Base-by-base conservation (phyloP, 257 asterid species). In the Solanum clarkiae region DNA sequence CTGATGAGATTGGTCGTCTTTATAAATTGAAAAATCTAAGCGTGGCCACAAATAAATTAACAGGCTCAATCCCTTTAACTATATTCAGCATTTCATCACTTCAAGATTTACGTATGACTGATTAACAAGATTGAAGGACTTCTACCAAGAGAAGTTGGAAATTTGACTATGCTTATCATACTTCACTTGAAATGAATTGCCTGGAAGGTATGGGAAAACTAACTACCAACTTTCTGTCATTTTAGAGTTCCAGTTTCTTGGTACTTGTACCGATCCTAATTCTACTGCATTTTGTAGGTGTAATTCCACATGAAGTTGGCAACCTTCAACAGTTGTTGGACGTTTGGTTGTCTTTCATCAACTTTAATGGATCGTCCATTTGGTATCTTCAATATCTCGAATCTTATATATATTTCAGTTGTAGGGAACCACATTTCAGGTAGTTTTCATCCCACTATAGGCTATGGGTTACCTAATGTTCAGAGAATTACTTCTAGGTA, bases 371-470 rank as follows among this genome's bases (percentile, higher is more conserved):
- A 18, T 62, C 55, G 16, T 26, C 89, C 87, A 11, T n/a, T 84
- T 11, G 57, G 84, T 3, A 54, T 90, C 72, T 86, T 88, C 68
- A 80, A 88, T 36, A 84, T 84, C 74, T 86, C 88, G 22, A 81
- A 60, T n/a, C 87, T 88, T 16, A 9, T 57, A 68, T 32, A 1
- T 45, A 83, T 85, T 62, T 60, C 68, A 32, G 57, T 89, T 55
- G 47, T 75, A 22, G 56, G 29, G 26, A 91, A 91, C 68, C 22
- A 86, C 32, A 74, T 91, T 66, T 59, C 87, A 1, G 90, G 93
- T 20, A 83, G 8, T 13, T 51, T 89, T 85, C 90, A 84, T 32
- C 47, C 88, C 8, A 56, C 55, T 81, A 49, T 86, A 62, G 86
- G 86, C 22, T 45, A 29, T 18, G 10, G 26, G 2, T 24, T 66